Conservation (phyloP, 169 alveolate species). For the Plasmodium malariae region DNA sequence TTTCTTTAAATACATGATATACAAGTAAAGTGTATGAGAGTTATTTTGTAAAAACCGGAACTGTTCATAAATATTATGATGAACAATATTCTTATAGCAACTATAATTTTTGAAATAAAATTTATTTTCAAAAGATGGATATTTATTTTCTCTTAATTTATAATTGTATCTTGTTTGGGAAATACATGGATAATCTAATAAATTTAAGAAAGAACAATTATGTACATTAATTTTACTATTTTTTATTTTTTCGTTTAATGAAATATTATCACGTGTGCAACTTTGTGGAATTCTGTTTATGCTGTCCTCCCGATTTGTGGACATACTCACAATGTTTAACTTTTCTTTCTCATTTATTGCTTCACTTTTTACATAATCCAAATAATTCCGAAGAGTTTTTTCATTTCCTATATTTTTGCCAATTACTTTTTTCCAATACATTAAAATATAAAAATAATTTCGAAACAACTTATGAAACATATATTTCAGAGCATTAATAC, state of each 20-base stretch:
- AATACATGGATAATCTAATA: constrained; percentile 41
- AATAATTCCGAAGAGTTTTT: constrained; percentile 50
- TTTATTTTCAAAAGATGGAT: constrained; percentile 14
- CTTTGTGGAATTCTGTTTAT: neutral
- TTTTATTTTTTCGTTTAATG: too few species aligned
- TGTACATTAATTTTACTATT: neutral
- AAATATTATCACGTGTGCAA: neutral
- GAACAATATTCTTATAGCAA: constrained; percentile 29
- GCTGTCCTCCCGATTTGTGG: neutral
- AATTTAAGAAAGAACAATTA: neutral
- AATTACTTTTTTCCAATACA: constrained; percentile 55
- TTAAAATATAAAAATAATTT: constrained; percentile 53
- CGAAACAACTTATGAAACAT: constrained; percentile 12
- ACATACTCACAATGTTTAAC: neutral
- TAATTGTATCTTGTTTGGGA: constrained; percentile 66
- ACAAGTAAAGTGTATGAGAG: constrained; percentile 25
- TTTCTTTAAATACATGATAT: constrained; percentile 6
- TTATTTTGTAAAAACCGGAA: constrained; percentile 26
- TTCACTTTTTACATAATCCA: constrained; percentile 28
- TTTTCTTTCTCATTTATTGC: neutral
- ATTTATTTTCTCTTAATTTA: constrained; percentile 38
- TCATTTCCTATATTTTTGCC: constrained; percentile 1
- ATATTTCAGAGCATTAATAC: constrained; percentile 28
- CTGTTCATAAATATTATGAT: constrained; percentile 36
- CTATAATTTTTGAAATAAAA: constrained; percentile 25